Conservation (phyloP, 202 grass and related monocot species). For the Zizania palustris region DNA sequence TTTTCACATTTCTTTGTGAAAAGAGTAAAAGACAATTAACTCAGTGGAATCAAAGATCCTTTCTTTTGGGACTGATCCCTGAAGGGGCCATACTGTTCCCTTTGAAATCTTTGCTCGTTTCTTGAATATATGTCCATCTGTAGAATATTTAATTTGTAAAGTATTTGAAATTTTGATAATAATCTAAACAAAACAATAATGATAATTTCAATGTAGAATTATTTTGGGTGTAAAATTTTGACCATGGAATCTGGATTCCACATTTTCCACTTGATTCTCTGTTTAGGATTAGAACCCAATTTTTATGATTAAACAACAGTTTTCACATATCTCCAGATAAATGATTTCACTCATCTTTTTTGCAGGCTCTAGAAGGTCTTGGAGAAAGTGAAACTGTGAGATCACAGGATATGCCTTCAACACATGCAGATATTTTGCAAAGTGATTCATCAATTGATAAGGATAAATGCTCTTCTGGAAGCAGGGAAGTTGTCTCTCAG, state of each 20-base stretch:
- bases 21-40: neutral
- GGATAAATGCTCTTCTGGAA: slow-evolving; percentile 55
- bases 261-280: neutral
- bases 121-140: neutral
- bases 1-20: neutral
- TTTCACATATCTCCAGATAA: slow-evolving; percentile 37
- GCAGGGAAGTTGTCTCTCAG: slow-evolving; percentile 46
- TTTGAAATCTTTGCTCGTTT: neutral
- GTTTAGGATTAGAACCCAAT: slow-evolving; percentile 3
- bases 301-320: slow-evolving; percentile 17
- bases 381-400: slow-evolving; percentile 75
- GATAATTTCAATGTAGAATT: neutral
- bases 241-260: neutral
- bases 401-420: slow-evolving; percentile 76
- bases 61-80: neutral
- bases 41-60: neutral
- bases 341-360: slow-evolving; percentile 36
- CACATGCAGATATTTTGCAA: slow-evolving; percentile 71
- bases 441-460: slow-evolving; percentile 62
- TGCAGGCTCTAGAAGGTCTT: slow-evolving; percentile 86
- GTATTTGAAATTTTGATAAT: neutral
- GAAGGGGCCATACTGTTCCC: neutral
- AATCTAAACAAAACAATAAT: neutral
- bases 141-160: neutral
- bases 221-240: neutral